Base-by-base conservation (phyloP, 306 rosid species). In the Trifolium fragiferum region DNA sequence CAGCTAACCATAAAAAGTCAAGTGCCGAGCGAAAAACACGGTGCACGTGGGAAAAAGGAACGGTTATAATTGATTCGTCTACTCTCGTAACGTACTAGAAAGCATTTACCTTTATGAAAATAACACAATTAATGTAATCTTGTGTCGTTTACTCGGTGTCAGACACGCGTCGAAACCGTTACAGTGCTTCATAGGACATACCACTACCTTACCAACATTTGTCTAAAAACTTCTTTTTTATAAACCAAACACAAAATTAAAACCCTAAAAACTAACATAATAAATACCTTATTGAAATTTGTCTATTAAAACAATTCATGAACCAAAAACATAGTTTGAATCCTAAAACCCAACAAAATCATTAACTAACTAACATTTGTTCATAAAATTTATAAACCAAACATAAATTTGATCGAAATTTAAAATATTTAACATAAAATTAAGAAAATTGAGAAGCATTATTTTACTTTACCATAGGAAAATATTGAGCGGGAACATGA, bases 391-490 rank as follows among this genome's bases (percentile, higher is more conserved):
- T 0, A 60, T 60, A 60, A 49, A 64, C 16, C 14, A 65, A 11
- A 51, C 64, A 53, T 11, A 4, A 38, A 55, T 40, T 38, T 38
- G 25, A 53, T 15, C 6, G 12, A 33, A 50, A 65, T 49, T 30
- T 8, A 16, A 18, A 73, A 62, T 2, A 44, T 44, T 73, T 35
- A 6, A 75, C 20, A 32, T 2, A 3, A 75, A 64, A 51, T 37
- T 15, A 10, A 37, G 58, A 76, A 60, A 75, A 75, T 51, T 55
- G 55, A 61, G 68, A 63, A 16, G 51, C 67, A 66, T 57, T 11
- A 38, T 7, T 75, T 63, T 73, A 88, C 96, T 75, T 63, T 78
- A 90, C 97, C 97, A 72, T 62, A 4, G 90, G 77, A 11, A 82
- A 66, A 76, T 63, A 80, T 51, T 86, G 90, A 37, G 89, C 92